Percentiles rank a stretch among this genome's conserved stretches.
phyloP scores from a whole-genome alignment of 2,329 filamentous ascomycete species.

The Fusarium penzigii region DNA sequence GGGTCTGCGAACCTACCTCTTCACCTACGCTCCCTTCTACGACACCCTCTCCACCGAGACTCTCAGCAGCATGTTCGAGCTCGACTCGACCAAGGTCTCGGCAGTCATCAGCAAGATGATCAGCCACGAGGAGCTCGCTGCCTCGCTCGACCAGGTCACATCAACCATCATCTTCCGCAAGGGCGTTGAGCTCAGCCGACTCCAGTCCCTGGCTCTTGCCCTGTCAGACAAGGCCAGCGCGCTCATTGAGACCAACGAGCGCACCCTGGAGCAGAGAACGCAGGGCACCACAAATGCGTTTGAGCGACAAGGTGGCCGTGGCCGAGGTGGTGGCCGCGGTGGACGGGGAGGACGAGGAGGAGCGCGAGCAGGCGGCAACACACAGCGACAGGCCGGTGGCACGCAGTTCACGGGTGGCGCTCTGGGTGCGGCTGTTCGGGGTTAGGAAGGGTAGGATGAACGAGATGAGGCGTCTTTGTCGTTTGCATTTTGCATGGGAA shows the following conservation, averaged over 20 bases:
- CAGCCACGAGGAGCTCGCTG: constrained; percentile 95
- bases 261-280: constrained; percentile 94
- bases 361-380: constrained; percentile 56
- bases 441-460: constrained; percentile 42
- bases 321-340: constrained; percentile 65
- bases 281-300: constrained; percentile 95
- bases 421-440: constrained; percentile 67
- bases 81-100: constrained; percentile 86
- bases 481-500: constrained; percentile 38
- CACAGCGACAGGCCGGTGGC: constrained; percentile 68
- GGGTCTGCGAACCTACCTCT: constrained; percentile 95
- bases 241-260: constrained; percentile 96
- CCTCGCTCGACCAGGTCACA: constrained; percentile 96
- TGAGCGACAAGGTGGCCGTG: constrained; percentile 83
- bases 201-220: constrained; percentile 92
- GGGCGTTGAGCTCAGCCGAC: constrained; percentile 93
- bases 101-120: constrained; percentile 99
- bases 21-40: constrained; percentile 99
- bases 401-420: constrained; percentile 83
- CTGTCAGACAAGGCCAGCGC: constrained; percentile 94
- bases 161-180: constrained; percentile 98
- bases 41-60: constrained; percentile 89
- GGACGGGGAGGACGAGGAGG: constrained; percentile 66
- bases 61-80: constrained; percentile 92
- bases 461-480: constrained; percentile 35